Evolutionary conservation across 441 rosid species (phyloP), one percentile per base, ranked within the genome.

Genomic region (Geranium incanum): DNA sequence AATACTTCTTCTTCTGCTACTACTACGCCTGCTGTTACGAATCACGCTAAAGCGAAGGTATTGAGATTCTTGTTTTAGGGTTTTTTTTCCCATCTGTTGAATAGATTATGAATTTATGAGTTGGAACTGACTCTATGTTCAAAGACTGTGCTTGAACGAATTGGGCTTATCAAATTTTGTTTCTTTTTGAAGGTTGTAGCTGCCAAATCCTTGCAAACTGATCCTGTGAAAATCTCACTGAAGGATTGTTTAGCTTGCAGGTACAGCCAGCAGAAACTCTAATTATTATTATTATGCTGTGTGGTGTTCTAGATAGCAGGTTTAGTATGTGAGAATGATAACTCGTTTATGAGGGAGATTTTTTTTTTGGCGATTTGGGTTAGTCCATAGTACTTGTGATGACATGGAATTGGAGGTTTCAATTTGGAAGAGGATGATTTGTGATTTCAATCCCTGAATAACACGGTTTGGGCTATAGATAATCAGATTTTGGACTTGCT

Each of bases 231-330:
- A 81, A 95, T 92, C 23, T 95, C 99, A 15, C 97, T 95, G 28
- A 95, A 92, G 84, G 99, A 92, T 74, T 95, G 99, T 78, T 86
- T 95, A 78, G 97, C 99, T 41, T 95, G 99, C 88, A 94, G 97
- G 97, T 91, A 39, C 50, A 67, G 60, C 59, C 36, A 63, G 65
- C 70, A 6, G 4, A 66, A 63, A 66, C 43, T 68, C 12, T 71
- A 1, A 66, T 5, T 33, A 18, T 4, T 36, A 16, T 36, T 9
- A 1, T 15, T 11, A 9, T 6, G 66, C 37, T 6, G 28, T 8
- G 65, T 60, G 23, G 33, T 60, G 65, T 60, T 19, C 65, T 60
- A 18, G 33, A 19, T 3, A 60, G 65, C 33, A 52, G 13, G 59
- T 50, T 50, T 19, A 12, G n/a, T n/a, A 12, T 50, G 13, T 50